phyloP scores from a whole-genome alignment of 2,329 filamentous ascomycete species.

The Pseudogymnoascus verrucosus region DNA sequence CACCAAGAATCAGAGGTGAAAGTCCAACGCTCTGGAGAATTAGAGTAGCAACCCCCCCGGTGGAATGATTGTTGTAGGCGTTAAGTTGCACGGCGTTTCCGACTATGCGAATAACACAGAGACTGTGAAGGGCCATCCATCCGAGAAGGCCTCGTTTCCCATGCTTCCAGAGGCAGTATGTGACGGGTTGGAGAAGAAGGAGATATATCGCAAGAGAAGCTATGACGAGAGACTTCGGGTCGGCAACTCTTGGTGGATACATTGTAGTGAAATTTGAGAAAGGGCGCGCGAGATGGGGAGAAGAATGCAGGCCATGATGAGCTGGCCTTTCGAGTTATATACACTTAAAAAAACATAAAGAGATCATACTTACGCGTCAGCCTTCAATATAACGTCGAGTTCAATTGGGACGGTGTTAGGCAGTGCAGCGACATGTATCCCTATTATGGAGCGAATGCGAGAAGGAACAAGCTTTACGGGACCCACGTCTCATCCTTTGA shows the following conservation, averaged over 20 bases:
- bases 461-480: background rate
- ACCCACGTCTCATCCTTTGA: background rate
- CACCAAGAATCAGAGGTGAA: slow-evolving; percentile 17
- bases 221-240: background rate
- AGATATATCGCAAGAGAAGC: slow-evolving; percentile 11
- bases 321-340: background rate
- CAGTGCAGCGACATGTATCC: background rate
- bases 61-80: background rate
- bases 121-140: slow-evolving; percentile 10
- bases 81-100: slow-evolving; percentile 9
- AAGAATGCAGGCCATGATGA: background rate
- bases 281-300: background rate
- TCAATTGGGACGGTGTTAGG: background rate
- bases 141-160: slow-evolving; percentile 11
- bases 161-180: slow-evolving; percentile 14
- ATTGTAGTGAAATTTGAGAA: background rate
- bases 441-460: background rate
- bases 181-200: slow-evolving; percentile 9
- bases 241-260: background rate
- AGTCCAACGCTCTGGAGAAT: slow-evolving; percentile 18
- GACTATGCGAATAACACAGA: background rate
- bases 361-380: background rate
- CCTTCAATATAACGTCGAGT: background rate
- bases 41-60: background rate
- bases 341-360: background rate